Evolutionary conservation across 2,329 filamentous ascomycete genomes (phyloP).

Genomic region (Aspergillus carbonarius): DNA sequence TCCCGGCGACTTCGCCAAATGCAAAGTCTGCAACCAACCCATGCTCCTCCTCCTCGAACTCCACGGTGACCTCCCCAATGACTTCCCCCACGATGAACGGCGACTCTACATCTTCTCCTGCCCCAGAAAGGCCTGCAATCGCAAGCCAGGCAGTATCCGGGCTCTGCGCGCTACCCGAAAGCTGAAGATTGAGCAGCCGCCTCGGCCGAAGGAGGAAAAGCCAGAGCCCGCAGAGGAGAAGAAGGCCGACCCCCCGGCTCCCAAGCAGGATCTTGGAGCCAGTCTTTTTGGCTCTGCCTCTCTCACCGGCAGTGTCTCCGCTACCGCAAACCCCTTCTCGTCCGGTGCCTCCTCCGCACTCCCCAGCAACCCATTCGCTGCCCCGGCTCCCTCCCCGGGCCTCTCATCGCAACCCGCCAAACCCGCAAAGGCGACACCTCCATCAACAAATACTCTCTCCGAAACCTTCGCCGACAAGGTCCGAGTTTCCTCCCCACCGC

Average conservation of each 20-base stretch:
- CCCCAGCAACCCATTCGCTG: conserved; percentile 60
- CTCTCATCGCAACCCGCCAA: conserved; percentile 1
- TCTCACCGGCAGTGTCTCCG: conserved; percentile 37
- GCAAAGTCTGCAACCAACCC: conserved; percentile 79
- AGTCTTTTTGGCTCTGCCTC: conserved; percentile 62
- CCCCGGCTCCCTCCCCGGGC: conserved; percentile 30
- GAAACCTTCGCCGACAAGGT: conserved; percentile 74
- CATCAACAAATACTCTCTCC: conserved; percentile 63
- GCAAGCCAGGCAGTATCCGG: conserved; percentile 79
- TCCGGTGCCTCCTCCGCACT: conserved; percentile 23
- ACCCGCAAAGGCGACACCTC: conserved; percentile 28
- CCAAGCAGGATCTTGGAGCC: conserved; percentile 46
- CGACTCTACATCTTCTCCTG: conserved; percentile 86
- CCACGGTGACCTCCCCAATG: conserved; percentile 82
- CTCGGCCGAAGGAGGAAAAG: conserved; percentile 24
- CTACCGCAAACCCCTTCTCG: conserved; percentile 57
- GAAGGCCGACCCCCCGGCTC: conserved; percentile 12
- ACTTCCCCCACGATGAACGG: conserved; percentile 82
- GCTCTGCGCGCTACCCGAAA: conserved; percentile 67
- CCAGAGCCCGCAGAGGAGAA: conserved; percentile 19
- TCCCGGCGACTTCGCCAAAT: conserved; percentile 74
- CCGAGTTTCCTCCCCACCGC: conserved; percentile 48
- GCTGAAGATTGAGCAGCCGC: conserved; percentile 33
- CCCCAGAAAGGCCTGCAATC: conserved; percentile 71
- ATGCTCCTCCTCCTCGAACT: conserved; percentile 87